Evolutionary conservation across 2,329 filamentous ascomycete genomes (phyloP), one percentile per base, ranked within the genome.

Genomic region (Pseudocercospora macadamiae): DNA sequence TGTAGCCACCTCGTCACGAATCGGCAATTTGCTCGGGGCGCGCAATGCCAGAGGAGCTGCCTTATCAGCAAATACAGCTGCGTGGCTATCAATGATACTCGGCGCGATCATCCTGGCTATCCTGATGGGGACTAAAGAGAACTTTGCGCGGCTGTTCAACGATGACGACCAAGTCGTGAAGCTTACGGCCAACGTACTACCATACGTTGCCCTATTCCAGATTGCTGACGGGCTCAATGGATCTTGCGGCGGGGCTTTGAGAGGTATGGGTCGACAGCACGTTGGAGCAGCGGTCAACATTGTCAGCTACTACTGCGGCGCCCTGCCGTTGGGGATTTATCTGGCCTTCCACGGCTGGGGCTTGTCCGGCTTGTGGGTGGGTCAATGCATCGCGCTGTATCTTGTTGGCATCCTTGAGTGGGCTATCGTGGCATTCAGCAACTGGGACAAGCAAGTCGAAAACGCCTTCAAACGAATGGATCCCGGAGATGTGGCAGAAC

Each of bases 341-440:
- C 83, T 96, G 26, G 91, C 91, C 1, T 95, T 95, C 67, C 85
- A 95, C 69, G 90, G 90, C 16, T 95, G 90, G 90, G 91, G 91
- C 0, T 77, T 96, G 1, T 80, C 82, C 16, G 91, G 91, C 0
- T 76, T 96, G 14, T 96, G 91, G 91, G 79, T 95, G 30, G 91
- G 72, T 1, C 72, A 75, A 57, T 74, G 73, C 51, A 73, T 91
- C 61, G 89, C 89, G 0, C 74, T 96, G 28, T 96, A 92, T 70
- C 77, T 95, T 19, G 91, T 96, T 0, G 91, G 91, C 2, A 78
- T 82, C 1, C 71, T 90, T 9, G 90, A 96, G 71, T 96, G 91
- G 91, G 76, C 82, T 2, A 88, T 96, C 69, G 89, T 96, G 23
- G 87, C 85, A 1, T 80, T 86, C 73, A 91, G 89, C 71, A 81